phyloP scores from a whole-genome alignment of 805 yeast species.

The Candida boleticola region DNA sequence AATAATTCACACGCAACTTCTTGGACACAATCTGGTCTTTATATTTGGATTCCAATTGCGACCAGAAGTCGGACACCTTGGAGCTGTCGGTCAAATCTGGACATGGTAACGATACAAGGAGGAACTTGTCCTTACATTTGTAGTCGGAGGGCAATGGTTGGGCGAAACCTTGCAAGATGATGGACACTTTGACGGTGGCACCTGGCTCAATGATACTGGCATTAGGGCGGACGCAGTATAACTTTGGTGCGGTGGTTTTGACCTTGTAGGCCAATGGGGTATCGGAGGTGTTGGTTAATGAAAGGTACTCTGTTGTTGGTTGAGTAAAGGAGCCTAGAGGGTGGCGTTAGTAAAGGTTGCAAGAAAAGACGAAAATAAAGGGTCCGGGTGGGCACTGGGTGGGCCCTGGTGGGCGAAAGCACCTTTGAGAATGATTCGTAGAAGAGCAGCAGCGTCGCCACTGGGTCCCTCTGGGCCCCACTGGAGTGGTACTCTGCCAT shows the following conservation, averaged over 20 bases:
- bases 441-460: no score
- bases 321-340: conserved; percentile 68
- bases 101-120: conserved; percentile 82
- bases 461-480: no score
- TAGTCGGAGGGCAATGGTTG: conserved; percentile 71
- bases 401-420: no score
- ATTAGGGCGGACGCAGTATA: conserved; percentile 95
- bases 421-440: no score
- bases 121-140: conserved; percentile 89
- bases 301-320: conserved; percentile 63
- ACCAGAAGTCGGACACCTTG: conserved; percentile 70
- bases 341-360: background rate
- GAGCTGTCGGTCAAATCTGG: conserved; percentile 55
- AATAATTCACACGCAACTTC: conserved; percentile 64
- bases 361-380: background rate
- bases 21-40: conserved; percentile 56
- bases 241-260: conserved; percentile 95
- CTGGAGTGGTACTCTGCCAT: no score
- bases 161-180: conserved; percentile 80
- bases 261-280: conserved; percentile 85
- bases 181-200: conserved; percentile 65
- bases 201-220: conserved; percentile 81
- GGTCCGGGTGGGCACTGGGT: no score
- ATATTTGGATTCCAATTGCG: conserved; percentile 60
- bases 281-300: conserved; percentile 53